Evolutionary conservation across 2,329 filamentous ascomycete species (phyloP).

Genomic region (Aspergillus candidus): DNA sequence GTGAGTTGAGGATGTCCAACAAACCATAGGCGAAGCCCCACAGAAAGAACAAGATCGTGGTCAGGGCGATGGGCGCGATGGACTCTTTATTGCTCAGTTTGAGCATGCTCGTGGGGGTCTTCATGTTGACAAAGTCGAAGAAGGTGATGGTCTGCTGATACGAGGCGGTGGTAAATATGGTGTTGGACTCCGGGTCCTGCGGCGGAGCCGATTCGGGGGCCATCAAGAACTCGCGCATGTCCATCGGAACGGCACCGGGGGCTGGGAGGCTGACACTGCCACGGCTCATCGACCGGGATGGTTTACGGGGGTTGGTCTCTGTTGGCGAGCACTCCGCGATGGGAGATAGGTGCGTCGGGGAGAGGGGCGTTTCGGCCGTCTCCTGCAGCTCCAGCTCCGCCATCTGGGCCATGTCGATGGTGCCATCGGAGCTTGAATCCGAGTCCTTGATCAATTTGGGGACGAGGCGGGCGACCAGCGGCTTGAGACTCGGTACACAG

Average conservation of each 20-base stretch:
- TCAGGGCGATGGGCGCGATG: slow-evolving; percentile 53
- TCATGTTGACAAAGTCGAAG: slow-evolving; percentile 59
- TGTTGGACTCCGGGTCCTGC: slow-evolving; percentile 32
- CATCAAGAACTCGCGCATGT: slow-evolving; percentile 51
- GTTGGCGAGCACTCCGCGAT: background rate
- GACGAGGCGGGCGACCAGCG: slow-evolving; percentile 62
- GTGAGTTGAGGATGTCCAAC: slow-evolving; percentile 68
- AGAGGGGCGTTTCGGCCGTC: slow-evolving; percentile 3
- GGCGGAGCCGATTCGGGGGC: slow-evolving; percentile 37
- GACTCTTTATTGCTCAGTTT: slow-evolving; percentile 53
- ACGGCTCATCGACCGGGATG: slow-evolving; percentile 13
- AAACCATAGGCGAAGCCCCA: slow-evolving; percentile 91
- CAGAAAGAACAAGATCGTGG: slow-evolving; percentile 76
- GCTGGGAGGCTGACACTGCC: slow-evolving; percentile 7
- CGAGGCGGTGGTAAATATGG: slow-evolving; percentile 31
- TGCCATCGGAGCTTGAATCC: slow-evolving; percentile 20
- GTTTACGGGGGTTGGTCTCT: slow-evolving; percentile 2
- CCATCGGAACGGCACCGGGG: slow-evolving; percentile 3
- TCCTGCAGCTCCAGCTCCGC: slow-evolving; percentile 7
- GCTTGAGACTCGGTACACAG: slow-evolving; percentile 88
- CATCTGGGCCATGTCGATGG: slow-evolving; percentile 2
- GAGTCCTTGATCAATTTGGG: slow-evolving; percentile 52
- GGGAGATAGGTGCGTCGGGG: background rate
- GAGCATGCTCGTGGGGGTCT: slow-evolving; percentile 52
- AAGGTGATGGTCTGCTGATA: slow-evolving; percentile 42